A percentile compares a stretch with the other conserved stretches of the same genome.
These are phyloP conservation scores for Alternaria gaisen DNA, from an alignment of 2,329 filamentous ascomycete species.

Conservation along the genomic window DNA sequence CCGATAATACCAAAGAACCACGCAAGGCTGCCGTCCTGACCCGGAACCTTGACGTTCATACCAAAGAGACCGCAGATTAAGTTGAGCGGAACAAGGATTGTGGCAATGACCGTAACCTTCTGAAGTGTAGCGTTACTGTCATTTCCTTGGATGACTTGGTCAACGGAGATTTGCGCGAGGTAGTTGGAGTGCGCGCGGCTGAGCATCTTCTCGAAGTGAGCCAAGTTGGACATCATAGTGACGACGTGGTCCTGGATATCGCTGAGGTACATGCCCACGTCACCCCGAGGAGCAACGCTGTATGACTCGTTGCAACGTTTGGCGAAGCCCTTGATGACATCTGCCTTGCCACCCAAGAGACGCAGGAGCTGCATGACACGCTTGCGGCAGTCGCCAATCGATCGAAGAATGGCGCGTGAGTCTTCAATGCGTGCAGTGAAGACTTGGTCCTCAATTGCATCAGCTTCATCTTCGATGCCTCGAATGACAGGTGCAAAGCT, in stretches of 20 bases:
- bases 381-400: conserved; percentile 90
- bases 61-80: conserved; percentile 87
- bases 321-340: conserved; percentile 95
- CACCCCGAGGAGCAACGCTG: conserved; percentile 91
- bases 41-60: conserved; percentile 85
- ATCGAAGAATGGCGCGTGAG: conserved; percentile 83
- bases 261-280: conserved; percentile 94
- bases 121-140: conserved; percentile 87
- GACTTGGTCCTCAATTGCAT: conserved; percentile 93
- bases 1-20: conserved; percentile 71
- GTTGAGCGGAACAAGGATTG: conserved; percentile 95
- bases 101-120: conserved; percentile 94
- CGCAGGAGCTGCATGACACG: conserved; percentile 94
- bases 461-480: conserved; percentile 86
- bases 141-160: conserved; percentile 88
- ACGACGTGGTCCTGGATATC: conserved; percentile 99
- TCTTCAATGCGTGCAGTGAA: conserved; percentile 92
- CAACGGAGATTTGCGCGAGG: conserved; percentile 90
- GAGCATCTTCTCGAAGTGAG: conserved; percentile 97
- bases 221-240: conserved; percentile 97
- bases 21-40: conserved; percentile 56
- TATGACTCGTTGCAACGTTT: conserved; percentile 99
- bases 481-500: conserved; percentile 90
- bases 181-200: conserved; percentile 95
- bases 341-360: conserved; percentile 94